Evolutionary conservation across 306 rosid species (phyloP).

Genomic region (Pueraria montana): DNA sequence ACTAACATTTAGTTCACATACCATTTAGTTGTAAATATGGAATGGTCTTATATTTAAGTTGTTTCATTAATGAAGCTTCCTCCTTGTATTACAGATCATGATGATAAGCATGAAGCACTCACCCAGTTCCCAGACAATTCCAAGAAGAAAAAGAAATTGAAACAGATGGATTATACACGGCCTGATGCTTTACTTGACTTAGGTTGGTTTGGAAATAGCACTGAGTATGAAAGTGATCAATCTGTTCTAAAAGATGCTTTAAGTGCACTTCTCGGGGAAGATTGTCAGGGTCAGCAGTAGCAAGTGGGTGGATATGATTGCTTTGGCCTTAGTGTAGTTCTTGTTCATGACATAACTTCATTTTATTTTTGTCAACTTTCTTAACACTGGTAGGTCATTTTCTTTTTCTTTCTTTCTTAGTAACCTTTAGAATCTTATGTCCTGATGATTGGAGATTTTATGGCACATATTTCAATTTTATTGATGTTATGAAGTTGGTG

Average conservation of each 20-base stretch:
- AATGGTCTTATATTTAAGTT: background rate
- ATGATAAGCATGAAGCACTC: slow-evolving; percentile 53
- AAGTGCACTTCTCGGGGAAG: slow-evolving; percentile 56
- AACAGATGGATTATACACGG: slow-evolving; percentile 42
- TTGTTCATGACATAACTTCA: slow-evolving; percentile 60
- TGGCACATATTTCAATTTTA: background rate
- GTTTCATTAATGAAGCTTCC: background rate
- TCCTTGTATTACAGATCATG: slow-evolving; percentile 49
- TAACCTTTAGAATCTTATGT: background rate
- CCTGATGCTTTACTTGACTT: slow-evolving; percentile 67
- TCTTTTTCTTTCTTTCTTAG: background rate
- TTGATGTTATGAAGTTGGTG: background rate
- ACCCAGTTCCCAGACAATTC: slow-evolving; percentile 44
- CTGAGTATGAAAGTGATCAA: slow-evolving; percentile 47
- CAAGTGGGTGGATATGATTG: slow-evolving; percentile 39
- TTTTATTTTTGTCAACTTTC: slow-evolving; percentile 46
- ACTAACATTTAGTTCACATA: background rate
- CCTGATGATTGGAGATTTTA: background rate
- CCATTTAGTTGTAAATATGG: background rate
- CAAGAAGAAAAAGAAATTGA: background rate
- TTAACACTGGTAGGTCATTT: background rate
- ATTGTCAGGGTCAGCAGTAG: slow-evolving; percentile 45
- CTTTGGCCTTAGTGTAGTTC: slow-evolving; percentile 44
- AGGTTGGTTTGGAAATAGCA: slow-evolving; percentile 59
- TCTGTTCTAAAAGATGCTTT: slow-evolving; percentile 49